These are phyloP conservation scores for Lepidium aucheri DNA, from an alignment of 345 rosid species.

Conservation along the genomic window DNA sequence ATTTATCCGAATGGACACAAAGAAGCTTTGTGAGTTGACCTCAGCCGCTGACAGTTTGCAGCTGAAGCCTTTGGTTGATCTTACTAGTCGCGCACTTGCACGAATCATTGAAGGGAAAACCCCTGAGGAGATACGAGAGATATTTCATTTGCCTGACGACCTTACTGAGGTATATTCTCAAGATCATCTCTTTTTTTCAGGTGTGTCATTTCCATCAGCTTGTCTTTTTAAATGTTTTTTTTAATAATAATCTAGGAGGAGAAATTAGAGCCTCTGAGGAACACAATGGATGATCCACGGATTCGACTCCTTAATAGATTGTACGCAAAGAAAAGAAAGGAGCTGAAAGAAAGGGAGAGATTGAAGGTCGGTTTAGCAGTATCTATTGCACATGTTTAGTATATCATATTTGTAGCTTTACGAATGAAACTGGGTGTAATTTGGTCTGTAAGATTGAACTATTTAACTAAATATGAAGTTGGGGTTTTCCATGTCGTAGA, in stretches of 20 bases:
- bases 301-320: constrained; percentile 75
- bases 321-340: constrained; percentile 82
- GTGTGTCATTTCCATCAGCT: constrained; percentile 6
- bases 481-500: constrained; percentile 35
- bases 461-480: constrained; percentile 8
- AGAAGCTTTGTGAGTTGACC: constrained; percentile 80
- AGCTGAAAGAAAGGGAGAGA: constrained; percentile 68
- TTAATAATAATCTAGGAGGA: constrained; percentile 59
- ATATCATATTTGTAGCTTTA: neutral
- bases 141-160: constrained; percentile 90
- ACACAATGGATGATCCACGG: constrained; percentile 76
- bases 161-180: constrained; percentile 72
- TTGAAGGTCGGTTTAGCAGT: constrained; percentile 42
- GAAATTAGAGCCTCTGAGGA: constrained; percentile 82
- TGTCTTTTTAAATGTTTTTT: neutral
- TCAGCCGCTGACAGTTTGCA: constrained; percentile 94
- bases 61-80: constrained; percentile 84
- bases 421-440: neutral
- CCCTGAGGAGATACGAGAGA: constrained; percentile 86
- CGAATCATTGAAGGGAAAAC: constrained; percentile 77
- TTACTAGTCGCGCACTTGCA: constrained; percentile 84
- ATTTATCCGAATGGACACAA: constrained; percentile 81
- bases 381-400: neutral
- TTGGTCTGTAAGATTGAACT: neutral
- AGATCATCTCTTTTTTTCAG: neutral